Base-by-base conservation (phyloP, 1,284 basidiomycete species). In the Volvariella volvacea region DNA sequence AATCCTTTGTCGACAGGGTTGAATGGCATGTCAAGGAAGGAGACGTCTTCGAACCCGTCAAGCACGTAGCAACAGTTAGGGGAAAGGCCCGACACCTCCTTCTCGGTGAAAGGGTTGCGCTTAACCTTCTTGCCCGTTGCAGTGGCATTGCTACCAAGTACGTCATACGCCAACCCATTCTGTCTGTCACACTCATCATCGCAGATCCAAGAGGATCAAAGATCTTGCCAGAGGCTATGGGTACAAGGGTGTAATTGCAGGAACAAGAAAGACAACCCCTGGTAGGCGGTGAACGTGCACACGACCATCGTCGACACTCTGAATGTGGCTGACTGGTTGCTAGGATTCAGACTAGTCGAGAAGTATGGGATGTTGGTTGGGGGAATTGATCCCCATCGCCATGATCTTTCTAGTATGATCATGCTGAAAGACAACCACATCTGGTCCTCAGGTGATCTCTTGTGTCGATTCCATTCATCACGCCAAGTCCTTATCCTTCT, bases 371-470 rank as follows among this genome's bases (percentile, higher is more conserved):
- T 99, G 96, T 71, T 98, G 38, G 92, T 99, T 20, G 95, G 96
- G 19, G 96, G 95, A 3, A 88, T 98, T 52, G 96, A 99, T 64
- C 74, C 90, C 15, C 96, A 99, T 68, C 78, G 96, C n/a, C 88
- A 97, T 58, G 94, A 98, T 65, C 74, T 99, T 25, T 93, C 89
- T 31, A 92, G 88, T 61, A 99, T 99, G 95, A 95, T 99, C 60
- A 99, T 99, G 95, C 81, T 99, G 58, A 99, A 99, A 67, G 95
- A 99, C 61, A 99, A 99, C 63, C 96, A 99, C 61, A 92, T 99
- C 59, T 98, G 93, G 94, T 94, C 92, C 4, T 90, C 86, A 21
- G 92, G 92, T 83, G 55, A 53, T 71, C 57, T n/a, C 14, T 31
- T 33, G 12, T 48, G 34, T 36, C 25, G 21, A 2, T 14, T 40